Conservation (phyloP, 176 grass and related monocot species). For the Phoenix roebelenii region DNA sequence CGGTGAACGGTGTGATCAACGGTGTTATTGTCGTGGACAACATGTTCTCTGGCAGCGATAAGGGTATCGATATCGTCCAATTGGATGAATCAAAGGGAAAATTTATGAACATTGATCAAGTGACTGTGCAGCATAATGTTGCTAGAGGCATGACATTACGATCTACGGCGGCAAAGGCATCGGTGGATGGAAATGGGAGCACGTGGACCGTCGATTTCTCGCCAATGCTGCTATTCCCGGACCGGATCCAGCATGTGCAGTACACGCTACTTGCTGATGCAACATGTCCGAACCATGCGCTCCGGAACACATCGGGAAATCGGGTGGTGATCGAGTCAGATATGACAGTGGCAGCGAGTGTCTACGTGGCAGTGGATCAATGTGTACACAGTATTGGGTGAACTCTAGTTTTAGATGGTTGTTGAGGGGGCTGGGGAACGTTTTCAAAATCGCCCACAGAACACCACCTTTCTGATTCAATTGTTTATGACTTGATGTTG, state of each 20-base stretch:
- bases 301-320: no score
- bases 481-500: no score
- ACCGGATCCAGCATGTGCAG: constrained; percentile 22
- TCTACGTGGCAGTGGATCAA: no score
- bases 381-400: no score
- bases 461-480: no score
- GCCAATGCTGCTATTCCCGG: constrained; percentile 18
- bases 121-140: constrained; percentile 17
- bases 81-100: constrained; percentile 21
- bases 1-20: constrained; percentile 19
- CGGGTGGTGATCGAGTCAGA: no score
- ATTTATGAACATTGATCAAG: constrained; percentile 25
- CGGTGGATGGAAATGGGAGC: constrained; percentile 21
- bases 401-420: no score
- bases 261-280: constrained; percentile 17
- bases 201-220: constrained; percentile 30
- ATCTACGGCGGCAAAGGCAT: constrained; percentile 17
- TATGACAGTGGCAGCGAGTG: no score
- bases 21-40: constrained; percentile 37
- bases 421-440: no score
- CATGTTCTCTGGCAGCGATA: constrained; percentile 30
- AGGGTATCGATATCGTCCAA: constrained; percentile 3
- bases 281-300: no score
- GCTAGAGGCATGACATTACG: constrained; percentile 21
- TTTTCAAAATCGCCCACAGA: no score